These are phyloP conservation scores for Starmerella apis DNA, from an alignment of 805 yeast species.

Conservation along the genomic window DNA sequence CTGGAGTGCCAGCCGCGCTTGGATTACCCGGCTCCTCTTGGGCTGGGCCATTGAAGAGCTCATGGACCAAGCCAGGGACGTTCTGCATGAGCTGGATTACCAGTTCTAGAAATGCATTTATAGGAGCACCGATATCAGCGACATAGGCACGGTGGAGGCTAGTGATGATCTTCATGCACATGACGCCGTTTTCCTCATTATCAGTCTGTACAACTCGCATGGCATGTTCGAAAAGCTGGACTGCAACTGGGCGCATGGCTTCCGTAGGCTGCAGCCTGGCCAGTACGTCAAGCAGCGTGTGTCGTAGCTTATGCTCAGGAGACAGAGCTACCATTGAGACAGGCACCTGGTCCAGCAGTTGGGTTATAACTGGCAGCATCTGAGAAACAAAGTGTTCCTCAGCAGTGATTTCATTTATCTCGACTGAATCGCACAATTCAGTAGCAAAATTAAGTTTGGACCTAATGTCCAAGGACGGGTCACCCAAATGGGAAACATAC, in stretches of 20 bases:
- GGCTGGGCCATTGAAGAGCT: constrained; percentile 42
- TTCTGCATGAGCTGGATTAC: constrained; percentile 69
- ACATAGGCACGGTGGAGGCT: constrained; percentile 79
- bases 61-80: constrained; percentile 63
- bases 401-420: constrained; percentile 65
- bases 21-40: neutral
- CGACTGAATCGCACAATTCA: constrained; percentile 79
- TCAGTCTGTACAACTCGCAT: constrained; percentile 56
- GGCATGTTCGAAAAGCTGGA: constrained; percentile 48
- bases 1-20: neutral
- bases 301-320: constrained; percentile 47
- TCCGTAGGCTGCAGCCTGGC: constrained; percentile 79
- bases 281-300: constrained; percentile 63
- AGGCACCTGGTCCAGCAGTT: constrained; percentile 56
- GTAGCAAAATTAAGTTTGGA: constrained; percentile 59
- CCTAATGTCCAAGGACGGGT: constrained; percentile 39
- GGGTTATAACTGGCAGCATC: constrained; percentile 59
- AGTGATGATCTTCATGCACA: constrained; percentile 80
- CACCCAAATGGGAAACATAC: constrained; percentile 24
- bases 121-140: constrained; percentile 52
- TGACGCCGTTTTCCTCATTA: constrained; percentile 91
- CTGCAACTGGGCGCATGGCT: constrained; percentile 59
- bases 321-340: constrained; percentile 19
- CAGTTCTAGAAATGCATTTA: constrained; percentile 65
- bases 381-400: constrained; percentile 66